phyloP scores from a whole-genome alignment of 176 grass and related monocot species.

The Chloris gayana region DNA sequence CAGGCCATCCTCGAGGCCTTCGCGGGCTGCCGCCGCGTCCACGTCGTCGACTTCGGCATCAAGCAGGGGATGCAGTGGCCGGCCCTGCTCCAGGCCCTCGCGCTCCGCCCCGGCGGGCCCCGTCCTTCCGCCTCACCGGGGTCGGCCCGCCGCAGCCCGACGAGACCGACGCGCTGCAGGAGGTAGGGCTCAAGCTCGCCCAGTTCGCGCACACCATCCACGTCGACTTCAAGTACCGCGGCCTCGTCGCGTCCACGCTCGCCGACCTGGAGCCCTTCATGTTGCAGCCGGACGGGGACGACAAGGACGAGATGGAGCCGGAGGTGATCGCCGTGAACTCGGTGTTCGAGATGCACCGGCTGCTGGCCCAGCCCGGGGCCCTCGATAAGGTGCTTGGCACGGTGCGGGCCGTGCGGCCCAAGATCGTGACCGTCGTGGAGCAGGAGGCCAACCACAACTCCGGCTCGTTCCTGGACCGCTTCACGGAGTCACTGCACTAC shows the following conservation, averaged over 20 bases:
- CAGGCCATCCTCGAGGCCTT: conserved; percentile 97
- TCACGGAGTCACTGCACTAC: conserved; percentile 93
- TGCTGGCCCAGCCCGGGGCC: conserved; percentile 72
- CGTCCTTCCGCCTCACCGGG: conserved; percentile 81
- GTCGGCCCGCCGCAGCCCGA: conserved; percentile 84
- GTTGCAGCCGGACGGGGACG: conserved; percentile 57
- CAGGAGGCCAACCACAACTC: conserved; percentile 94
- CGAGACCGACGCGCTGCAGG: conserved; percentile 77
- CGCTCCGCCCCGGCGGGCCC: conserved; percentile 74
- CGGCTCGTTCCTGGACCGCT: conserved; percentile 74
- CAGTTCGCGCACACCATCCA: conserved; percentile 77
- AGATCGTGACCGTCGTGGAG: conserved; percentile 87
- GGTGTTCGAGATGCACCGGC: conserved; percentile 76
- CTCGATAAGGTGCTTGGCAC: conserved; percentile 86
- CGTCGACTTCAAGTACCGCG: conserved; percentile 89
- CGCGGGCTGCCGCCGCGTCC: conserved; percentile 76
- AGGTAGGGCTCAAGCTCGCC: conserved; percentile 86
- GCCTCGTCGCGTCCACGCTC: conserved; percentile 70
- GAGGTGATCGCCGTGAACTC: conserved; percentile 93
- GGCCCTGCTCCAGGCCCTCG: conserved; percentile 87
- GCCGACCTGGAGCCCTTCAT: conserved; percentile 88
- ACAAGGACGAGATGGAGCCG: conserved; percentile 41
- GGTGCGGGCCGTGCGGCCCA: conserved; percentile 66
- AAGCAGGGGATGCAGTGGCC: conserved; percentile 99
- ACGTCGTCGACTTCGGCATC: conserved; percentile 94